Base-by-base conservation (phyloP, 306 rosid species). In the Quillaja saponaria region DNA sequence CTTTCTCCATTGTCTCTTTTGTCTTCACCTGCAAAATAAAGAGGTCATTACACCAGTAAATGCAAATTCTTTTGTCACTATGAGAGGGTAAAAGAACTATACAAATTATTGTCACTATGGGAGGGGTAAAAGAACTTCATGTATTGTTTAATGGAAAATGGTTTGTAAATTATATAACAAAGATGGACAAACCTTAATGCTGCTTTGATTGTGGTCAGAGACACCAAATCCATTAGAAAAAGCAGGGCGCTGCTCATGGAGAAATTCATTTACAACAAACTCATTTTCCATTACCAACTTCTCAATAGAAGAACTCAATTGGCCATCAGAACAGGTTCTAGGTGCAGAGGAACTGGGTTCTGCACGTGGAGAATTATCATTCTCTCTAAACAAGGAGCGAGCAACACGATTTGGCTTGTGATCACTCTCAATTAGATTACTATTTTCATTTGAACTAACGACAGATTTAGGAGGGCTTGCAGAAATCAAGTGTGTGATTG, bases 351-450 rank as follows among this genome's bases (percentile, higher is more conserved):
- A 63, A 73, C 52, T 44, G 37, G 60, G 61, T 53, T 44, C 71
- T 65, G 62, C 49, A 31, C 37, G 61, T 45, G 31, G 21, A 41
- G 80, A 34, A 41, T 63, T 58, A 58, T 72, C 58, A 37, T 63
- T 76, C 59, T 82, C 88, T 84, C 75, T 80, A 67, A 92, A 92
- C 76, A 92, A 76, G 69, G 99, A 73, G 48, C 96, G 94, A 74
- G 81, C 96, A 34, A 74, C 86, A 47, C 67, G 80, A 39, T 82
- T 64, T 67, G 83, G 74, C 75, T 14, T 64, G 46, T 61, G 44
- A 28, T 57, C 37, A 35, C 64, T 28, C 78, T 64, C 76, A 67
- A 52, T 72, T 59, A 64, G 15, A 56, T 47, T 54, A 66, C 56
- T 70, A 48, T 67, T 58, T 56, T 79, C 81, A 63, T 77, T 74